Evolutionary conservation across 78 protist genomes (phyloP), one percentile per base, ranked within the genome.

Genomic region (Capsaspora owczarzaki): DNA sequence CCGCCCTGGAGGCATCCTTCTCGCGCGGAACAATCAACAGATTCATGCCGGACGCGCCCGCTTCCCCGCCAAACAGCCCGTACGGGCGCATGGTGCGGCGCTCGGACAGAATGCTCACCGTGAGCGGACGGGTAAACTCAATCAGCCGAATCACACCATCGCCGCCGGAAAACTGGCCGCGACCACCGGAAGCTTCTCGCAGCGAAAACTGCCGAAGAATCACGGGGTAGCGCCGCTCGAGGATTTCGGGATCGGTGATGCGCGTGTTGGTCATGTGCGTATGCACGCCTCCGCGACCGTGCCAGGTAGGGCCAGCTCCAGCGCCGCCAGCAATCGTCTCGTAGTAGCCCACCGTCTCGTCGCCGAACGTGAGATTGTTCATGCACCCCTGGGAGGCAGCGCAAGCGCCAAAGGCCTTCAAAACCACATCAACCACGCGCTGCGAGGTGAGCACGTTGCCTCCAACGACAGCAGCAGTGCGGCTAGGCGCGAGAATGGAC

Each of bases 191-290:
- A 37, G 85, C 89, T n/a, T 0, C 29, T 35, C 98, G 79, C 4
- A 96, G 72, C 35, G 60, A 0, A 43, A 93, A 96, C 35, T 76
- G 72, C 51, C 82, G 41, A 4, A 95, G 85, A 1, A 90, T 1
- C 27, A 93, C 95, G 1, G 98, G 96, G 72, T 90, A 93, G 22
- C 94, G 80, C 60, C 88, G 76, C 82, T 96, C 98, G 81, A 96
- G 86, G 29, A 95, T 85, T 80, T 96, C 98, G 6, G 90, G 89
- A 83, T 96, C 98, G 2, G 97, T 94, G 63, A 91, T 87, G 41
- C 98, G 75, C 31, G 98, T 94, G 85, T 96, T 96, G 42, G 98
- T 96, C 98, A 96, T 96, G 85, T 96, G 97, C 33, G 93, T 90
- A 53, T 96, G 98, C 33, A 95, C 98, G 74, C 89, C 96, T 16